These are phyloP conservation scores for Gonium pectorale DNA, from an alignment of 139 green algal species.

Conservation along the genomic window DNA sequence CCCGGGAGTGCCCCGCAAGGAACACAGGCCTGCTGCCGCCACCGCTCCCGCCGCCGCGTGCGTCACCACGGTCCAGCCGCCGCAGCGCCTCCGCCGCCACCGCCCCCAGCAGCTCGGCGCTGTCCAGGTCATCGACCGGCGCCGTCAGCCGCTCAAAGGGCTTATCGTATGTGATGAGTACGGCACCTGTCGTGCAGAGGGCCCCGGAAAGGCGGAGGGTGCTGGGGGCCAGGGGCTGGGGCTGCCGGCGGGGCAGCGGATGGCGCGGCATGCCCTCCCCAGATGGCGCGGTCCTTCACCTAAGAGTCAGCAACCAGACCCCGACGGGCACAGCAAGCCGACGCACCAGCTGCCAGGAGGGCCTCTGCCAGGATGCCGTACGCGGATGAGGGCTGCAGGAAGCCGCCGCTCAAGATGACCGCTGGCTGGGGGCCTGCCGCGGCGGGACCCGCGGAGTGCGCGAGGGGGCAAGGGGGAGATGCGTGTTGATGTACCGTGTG, in stretches of 20 bases:
- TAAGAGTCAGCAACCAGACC: neutral
- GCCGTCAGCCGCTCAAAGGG: neutral
- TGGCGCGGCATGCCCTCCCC: neutral
- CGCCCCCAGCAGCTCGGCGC: neutral
- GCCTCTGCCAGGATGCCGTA: neutral
- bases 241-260: neutral
- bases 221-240: neutral
- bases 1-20: constrained; percentile 24
- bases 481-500: neutral
- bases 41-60: no score
- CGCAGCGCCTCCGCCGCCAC: neutral
- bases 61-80: neutral
- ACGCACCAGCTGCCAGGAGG: neutral
- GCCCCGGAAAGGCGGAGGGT: neutral
- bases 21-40: neutral
- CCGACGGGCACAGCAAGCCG: neutral
- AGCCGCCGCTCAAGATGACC: constrained; percentile 12
- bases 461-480: neutral
- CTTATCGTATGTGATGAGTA: constrained; percentile 20
- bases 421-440: neutral
- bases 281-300: neutral
- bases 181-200: neutral
- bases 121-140: constrained; percentile 17
- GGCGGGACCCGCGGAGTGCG: no score
- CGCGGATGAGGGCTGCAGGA: neutral